Base-by-base conservation (phyloP, 2,329 filamentous ascomycete genomes). In the Pestalotiopsis sp. region DNA sequence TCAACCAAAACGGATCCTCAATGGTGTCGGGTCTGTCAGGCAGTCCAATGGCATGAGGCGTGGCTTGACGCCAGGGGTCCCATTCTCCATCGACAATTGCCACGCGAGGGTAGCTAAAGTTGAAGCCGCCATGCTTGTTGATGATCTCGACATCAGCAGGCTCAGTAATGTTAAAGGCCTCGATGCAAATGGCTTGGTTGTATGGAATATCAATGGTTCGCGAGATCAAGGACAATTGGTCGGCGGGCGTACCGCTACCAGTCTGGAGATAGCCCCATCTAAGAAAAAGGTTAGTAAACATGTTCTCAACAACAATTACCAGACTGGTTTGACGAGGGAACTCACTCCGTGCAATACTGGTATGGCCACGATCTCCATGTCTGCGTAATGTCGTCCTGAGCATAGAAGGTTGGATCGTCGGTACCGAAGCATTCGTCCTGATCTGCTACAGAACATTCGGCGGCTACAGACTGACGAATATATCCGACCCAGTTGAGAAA, bases 211-310 rank as follows among this genome's bases (percentile, higher is more conserved):
- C 87, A 45, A 94, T 83, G 3, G 89, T 84, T 14, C 94, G 90
- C 0, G 93, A 95, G 64, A 96, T 84, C 5, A 97, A 79, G 0
- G 94, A 91, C 1, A 91, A 85, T 67, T 90, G 85, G 69, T 87
- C 82, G 0, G 81, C 74, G 0, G 93, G 93, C 0, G 90, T 89
- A 31, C 90, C 88, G 4, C 89, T 90, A 62, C 94, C 93, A 0
- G 92, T 94, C 72, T 91, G 87, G 64, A 95, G 88, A 80, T 89
- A 96, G 11, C 93, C 94, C 93, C 92, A 96, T 85, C 89, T 87
- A 14, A 61, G 20, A 69, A 68, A 62, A 72, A 4, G 65, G 64
- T 75, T 67, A 74, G 73, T 20, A 14, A 5, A 27, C 25, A 59
- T 59, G n/a, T 14, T 27, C 23, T 36, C 31, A 36, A 49, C 20